Conservation (phyloP, 768 basidiomycete species). For the Omphalotus guepiniiformis region DNA sequence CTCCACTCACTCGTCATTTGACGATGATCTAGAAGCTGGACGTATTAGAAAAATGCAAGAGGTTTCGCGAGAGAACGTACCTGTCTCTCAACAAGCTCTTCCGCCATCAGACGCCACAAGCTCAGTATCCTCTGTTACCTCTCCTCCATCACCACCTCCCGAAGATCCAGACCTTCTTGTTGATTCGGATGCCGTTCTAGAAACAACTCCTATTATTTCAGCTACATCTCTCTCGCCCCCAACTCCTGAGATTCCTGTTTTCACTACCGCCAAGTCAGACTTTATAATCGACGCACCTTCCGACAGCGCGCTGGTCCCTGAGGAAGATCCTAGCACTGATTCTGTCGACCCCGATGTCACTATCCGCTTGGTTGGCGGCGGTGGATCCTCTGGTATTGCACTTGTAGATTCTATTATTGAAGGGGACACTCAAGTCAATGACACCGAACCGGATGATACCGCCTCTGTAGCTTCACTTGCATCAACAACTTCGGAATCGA, state of each 20-base stretch:
- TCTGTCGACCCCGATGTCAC: conserved; percentile 34
- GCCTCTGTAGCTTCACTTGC: conserved; percentile 34
- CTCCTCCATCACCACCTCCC: conserved; percentile 13
- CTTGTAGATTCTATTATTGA: conserved; percentile 17
- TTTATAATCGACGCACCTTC: conserved; percentile 5
- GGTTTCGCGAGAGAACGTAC: conserved; percentile 17
- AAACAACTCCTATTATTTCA: conserved; percentile 33
- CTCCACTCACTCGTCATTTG: conserved; percentile 39
- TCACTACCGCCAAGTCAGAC: conserved; percentile 5
- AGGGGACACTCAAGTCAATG: conserved; percentile 24
- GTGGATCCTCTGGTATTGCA: conserved; percentile 38
- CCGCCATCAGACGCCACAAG: neutral
- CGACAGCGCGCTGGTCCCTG: neutral
- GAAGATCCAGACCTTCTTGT: conserved; percentile 49
- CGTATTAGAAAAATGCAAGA: conserved; percentile 34
- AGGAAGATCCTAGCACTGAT: conserved; percentile 11
- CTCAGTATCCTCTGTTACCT: conserved; percentile 11
- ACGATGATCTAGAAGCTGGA: conserved; percentile 49
- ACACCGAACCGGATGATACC: conserved; percentile 30
- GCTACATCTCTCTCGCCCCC: conserved; percentile 14
- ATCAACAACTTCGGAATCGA: conserved; percentile 28
- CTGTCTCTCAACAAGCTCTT: conserved; percentile 9
- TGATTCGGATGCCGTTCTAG: conserved; percentile 35
- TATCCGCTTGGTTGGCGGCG: conserved; percentile 57
- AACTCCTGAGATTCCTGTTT: conserved; percentile 6